Conservation (phyloP, 176 grass and related monocot genomes). For the Panicum miliaceum region DNA sequence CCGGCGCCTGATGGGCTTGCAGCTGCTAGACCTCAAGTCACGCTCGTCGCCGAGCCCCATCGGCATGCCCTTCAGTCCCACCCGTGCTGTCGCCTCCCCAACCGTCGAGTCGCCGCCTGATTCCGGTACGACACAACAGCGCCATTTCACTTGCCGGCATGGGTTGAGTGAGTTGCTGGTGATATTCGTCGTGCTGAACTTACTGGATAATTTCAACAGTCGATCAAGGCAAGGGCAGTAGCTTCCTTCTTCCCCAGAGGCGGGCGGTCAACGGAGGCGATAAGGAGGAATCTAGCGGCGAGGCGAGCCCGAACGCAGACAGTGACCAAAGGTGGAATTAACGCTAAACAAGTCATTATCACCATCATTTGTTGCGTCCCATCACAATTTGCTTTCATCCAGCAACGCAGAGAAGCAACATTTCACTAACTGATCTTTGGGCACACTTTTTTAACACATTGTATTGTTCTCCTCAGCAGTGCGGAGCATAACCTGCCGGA, state of each 20-base stretch:
- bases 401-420: constrained; percentile 35
- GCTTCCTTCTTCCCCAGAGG: constrained; percentile 52
- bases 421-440: constrained; percentile 50
- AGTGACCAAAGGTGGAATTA: constrained; percentile 86
- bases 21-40: constrained; percentile 72
- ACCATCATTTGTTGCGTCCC: constrained; percentile 37
- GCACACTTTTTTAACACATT: neutral
- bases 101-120: constrained; percentile 39
- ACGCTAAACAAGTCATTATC: constrained; percentile 42
- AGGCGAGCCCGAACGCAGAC: constrained; percentile 74
- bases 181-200: neutral
- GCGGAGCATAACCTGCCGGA: constrained; percentile 88
- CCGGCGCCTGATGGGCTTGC: constrained; percentile 73
- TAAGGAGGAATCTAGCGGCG: constrained; percentile 85
- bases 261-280: constrained; percentile 66
- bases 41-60: constrained; percentile 42
- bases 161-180: neutral
- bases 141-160: neutral
- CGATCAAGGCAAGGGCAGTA: constrained; percentile 43
- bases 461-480: constrained; percentile 31
- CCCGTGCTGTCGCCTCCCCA: neutral
- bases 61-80: constrained; percentile 43
- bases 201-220: neutral
- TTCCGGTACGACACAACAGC: constrained; percentile 35
- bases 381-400: constrained; percentile 53